Conservation (phyloP, 164 flowering plant genomes). For the Vitis riparia region DNA sequence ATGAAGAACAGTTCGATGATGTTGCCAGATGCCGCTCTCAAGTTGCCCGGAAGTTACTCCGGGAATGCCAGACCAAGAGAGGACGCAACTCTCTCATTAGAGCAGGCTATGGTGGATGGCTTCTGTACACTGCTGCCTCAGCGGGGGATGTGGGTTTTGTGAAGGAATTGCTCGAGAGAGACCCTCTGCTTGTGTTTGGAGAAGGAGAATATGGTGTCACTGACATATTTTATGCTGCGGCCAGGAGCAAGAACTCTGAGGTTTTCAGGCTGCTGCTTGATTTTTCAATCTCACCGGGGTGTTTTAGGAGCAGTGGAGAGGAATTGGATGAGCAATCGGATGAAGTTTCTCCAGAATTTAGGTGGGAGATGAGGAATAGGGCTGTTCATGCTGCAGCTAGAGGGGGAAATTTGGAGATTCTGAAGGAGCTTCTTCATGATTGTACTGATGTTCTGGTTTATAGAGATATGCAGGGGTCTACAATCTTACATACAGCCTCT, state of each 20-base stretch:
- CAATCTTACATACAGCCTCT: conserved; percentile 79
- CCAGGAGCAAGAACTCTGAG: conserved; percentile 72
- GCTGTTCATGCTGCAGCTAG: conserved; percentile 88
- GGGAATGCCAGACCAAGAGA: conserved; percentile 43
- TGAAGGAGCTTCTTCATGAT: conserved; percentile 59
- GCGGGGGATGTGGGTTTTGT: conserved; percentile 81
- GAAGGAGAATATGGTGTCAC: conserved; percentile 93
- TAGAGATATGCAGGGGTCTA: conserved; percentile 74
- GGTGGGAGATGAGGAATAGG: conserved; percentile 71
- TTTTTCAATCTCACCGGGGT: conserved; percentile 31
- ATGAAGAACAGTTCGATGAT: conserved; percentile 52
- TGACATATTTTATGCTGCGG: conserved; percentile 80
- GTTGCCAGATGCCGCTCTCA: conserved; percentile 60
- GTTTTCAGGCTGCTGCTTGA: conserved; percentile 73
- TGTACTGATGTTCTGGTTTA: conserved; percentile 52
- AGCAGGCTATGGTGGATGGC: conserved; percentile 97
- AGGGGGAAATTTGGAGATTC: conserved; percentile 78
- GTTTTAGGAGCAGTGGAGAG: conserved; percentile 21
- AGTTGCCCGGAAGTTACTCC: conserved; percentile 64
- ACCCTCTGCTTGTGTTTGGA: conserved; percentile 78
- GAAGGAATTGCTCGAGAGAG: conserved; percentile 50
- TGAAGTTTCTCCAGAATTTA: conserved; percentile 35
- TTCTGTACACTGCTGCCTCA: conserved; percentile 93
- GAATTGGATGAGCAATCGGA: conserved; percentile 24
- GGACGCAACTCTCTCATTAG: conserved; percentile 58